A percentile compares a stretch with the other conserved stretches of the same genome.
phyloP scores from a whole-genome alignment of 2,329 filamentous ascomycete species.

The Beauveria scarabaeidicola region DNA sequence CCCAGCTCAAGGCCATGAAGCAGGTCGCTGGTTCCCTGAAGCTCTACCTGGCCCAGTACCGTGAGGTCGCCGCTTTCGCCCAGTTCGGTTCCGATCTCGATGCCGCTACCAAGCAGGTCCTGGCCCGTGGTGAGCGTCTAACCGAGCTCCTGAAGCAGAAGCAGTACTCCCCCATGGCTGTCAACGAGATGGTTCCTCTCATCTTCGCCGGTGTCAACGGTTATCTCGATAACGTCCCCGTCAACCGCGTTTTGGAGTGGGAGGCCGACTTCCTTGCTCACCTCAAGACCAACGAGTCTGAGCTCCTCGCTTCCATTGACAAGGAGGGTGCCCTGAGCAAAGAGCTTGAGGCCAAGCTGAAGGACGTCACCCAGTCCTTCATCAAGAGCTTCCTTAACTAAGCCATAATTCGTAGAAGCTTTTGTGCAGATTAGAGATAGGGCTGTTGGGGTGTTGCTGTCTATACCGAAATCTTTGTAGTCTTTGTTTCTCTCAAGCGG shows the following conservation, averaged over 20 bases:
- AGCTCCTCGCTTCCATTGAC: slow-evolving; percentile 77
- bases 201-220: slow-evolving; percentile 99
- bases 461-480: slow-evolving; percentile 37
- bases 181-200: slow-evolving; percentile 99
- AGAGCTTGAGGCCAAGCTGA: slow-evolving; percentile 77
- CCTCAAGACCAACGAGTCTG: slow-evolving; percentile 83
- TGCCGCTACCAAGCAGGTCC: slow-evolving; percentile 97
- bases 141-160: slow-evolving; percentile 99
- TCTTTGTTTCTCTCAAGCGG: slow-evolving; percentile 39
- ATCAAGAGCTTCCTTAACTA: slow-evolving; percentile 75
- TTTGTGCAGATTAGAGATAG: slow-evolving; percentile 23
- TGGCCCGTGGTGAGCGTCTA: slow-evolving; percentile 95
- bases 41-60: slow-evolving; percentile 99
- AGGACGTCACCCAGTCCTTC: slow-evolving; percentile 69
- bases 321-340: slow-evolving; percentile 96
- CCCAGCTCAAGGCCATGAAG: slow-evolving; percentile 99
- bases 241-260: slow-evolving; percentile 86
- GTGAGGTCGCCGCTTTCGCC: slow-evolving; percentile 98
- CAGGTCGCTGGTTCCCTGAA: slow-evolving; percentile 99
- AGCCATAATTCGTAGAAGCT: slow-evolving; percentile 25
- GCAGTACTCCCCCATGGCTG: slow-evolving; percentile 97
- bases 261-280: slow-evolving; percentile 90
- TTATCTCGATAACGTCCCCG: slow-evolving; percentile 79
- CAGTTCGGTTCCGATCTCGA: slow-evolving; percentile 99
- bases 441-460: slow-evolving; percentile 33